Evolutionary conservation across 2,329 filamentous ascomycete species (phyloP), one percentile per base, ranked within the genome.

Genomic region (Chaetomium olivaceum): DNA sequence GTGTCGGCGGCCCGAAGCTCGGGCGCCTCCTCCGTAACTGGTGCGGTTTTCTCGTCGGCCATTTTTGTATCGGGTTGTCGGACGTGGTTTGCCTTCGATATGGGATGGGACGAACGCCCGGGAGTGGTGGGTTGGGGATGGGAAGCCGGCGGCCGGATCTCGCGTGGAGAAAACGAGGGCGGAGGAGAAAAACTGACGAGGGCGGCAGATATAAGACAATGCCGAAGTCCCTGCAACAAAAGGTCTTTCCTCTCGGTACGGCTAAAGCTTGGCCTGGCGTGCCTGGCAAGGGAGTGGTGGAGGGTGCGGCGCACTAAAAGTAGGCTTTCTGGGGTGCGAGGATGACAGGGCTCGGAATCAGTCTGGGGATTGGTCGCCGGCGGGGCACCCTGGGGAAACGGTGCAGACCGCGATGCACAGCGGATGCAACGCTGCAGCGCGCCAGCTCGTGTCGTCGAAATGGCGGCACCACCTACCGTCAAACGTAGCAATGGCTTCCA

Each of bases 341-440:
- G 33, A 46, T 33, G 56, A 46, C 31, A 43, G 54, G 54, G 21
- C 19, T 33, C 7, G 33, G 57, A 21, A 36, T 14, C 21, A 27
- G 51, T 61, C 46, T 60, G 33, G 33, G 36, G 21, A 55, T 65
- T 65, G 63, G 63, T 51, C n/a, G 55, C 7, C 39, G 23, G 39
- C 36, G 48, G 46, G 54, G 31, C n/a, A 46, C 57, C 43, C 29
- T 29, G 61, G 59, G 58, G 57, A 54, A 64, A 69, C 63, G 55
- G 58, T 59, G 36, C 31, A 48, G 59, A 2, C 16, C 59, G 39
- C 52, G 62, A 39, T 23, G 25, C 29, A 46, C 23, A 3, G 50
- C 63, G 58, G 67, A 67, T 69, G 63, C 65, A 67, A 69, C 67
- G 61, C 65, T 69, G 63, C 67, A 61, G 43, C 31, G 33, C 21